Base-by-base conservation (phyloP, 192 early-diverging fungal genomes). In the Entomortierella beljakovae region DNA sequence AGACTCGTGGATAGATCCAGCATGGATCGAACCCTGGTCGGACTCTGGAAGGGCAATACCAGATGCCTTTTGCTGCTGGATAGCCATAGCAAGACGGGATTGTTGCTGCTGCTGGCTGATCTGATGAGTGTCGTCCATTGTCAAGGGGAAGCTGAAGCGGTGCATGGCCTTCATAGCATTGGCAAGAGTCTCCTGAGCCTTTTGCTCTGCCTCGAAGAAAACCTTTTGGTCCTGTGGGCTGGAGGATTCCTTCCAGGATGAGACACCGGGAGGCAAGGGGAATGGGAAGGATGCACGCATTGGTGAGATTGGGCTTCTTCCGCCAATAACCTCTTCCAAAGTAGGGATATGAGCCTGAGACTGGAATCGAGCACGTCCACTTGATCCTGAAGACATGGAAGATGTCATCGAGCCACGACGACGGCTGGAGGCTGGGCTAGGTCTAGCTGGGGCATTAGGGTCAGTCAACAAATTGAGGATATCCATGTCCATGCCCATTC, bases 111-210 rank as follows among this genome's bases (percentile, higher is more conserved):
- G 65, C 53, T 59, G 54, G 33, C 51, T 65, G 51, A 66, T 66
- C 52, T 76, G 64, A 35, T 55, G 55, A 4, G 62, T 59, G 37
- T 79, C 75, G 23, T 61, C 33, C 7, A 68, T 43, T 6, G 60
- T 59, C 18, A 65, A 18, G 6, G 75, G 75, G 75, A 79, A 70
- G 26, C 61, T 79, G 67, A 79, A 79, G 49, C 62, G 66, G 22
- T 70, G 54, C 75, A 79, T 70, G 28, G 67, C 75, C 67, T 79
- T 79, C 75, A 79, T 70, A 20, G 75, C 75, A 16, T 70, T 70
- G 50, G 75, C 75, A 22, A 79, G 25, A 9, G 67, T 79, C 57
- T 79, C 75, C 25, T 66, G 55, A 26, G 75, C 75, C 57, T 79
- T 79, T 64, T 79, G 66, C 40, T 79, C 75, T 0, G 75, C 75